Conservation (phyloP, 2,329 filamentous ascomycete genomes). For the Penicillium aurantiogriseum region DNA sequence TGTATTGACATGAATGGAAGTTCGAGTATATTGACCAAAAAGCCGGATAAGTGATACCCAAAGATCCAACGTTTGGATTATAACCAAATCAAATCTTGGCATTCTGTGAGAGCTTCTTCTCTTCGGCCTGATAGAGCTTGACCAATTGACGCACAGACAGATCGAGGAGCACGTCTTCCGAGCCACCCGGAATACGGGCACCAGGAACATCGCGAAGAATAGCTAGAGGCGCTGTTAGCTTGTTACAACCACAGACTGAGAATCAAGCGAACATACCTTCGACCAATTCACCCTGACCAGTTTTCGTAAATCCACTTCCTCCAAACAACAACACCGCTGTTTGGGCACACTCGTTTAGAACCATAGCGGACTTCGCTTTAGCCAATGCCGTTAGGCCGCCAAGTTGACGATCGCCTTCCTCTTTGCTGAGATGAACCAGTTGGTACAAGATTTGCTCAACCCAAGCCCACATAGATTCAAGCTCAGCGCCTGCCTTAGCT, state of each 20-base stretch:
- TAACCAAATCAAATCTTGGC: conserved; percentile 27
- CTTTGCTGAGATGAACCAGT: conserved; percentile 59
- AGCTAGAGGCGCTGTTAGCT: conserved; percentile 43
- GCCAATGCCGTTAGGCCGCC: conserved; percentile 70
- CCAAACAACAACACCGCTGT: conserved; percentile 70
- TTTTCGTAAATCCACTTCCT: conserved; percentile 68
- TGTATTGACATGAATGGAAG: neutral
- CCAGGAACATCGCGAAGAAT: conserved; percentile 65
- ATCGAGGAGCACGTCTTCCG: conserved; percentile 71
- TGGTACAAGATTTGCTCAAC: conserved; percentile 69
- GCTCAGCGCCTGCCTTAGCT: conserved; percentile 65
- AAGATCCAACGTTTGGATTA: neutral
- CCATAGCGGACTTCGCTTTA: conserved; percentile 71
- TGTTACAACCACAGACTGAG: conserved; percentile 3
- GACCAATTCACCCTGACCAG: conserved; percentile 67
- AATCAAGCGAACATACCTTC: conserved; percentile 55
- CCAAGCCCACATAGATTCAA: conserved; percentile 72
- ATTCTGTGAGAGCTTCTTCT: conserved; percentile 30
- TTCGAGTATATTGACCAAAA: neutral
- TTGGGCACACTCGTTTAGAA: conserved; percentile 69
- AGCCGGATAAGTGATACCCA: neutral
- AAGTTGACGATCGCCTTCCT: conserved; percentile 52
- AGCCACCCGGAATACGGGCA: conserved; percentile 64
- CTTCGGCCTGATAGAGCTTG: conserved; percentile 57
- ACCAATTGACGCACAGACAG: conserved; percentile 67